phyloP scores from a whole-genome alignment of 257 asterid species.

The Gynochthodes officinalis region DNA sequence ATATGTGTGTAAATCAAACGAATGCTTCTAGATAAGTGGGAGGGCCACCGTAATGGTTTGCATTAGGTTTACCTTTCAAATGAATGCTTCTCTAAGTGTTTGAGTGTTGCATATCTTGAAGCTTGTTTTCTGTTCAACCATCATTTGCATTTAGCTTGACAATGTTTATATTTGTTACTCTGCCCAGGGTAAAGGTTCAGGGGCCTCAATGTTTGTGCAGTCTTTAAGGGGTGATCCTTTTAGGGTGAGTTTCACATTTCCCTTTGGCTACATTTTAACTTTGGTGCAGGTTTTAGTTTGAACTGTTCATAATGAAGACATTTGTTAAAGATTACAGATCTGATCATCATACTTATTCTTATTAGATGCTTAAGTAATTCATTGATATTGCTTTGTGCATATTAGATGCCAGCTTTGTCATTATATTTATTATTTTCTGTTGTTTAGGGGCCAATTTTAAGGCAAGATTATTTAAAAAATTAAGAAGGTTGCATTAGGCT shows the following conservation, averaged over 20 bases:
- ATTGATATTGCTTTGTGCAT: too few relatives aligned
- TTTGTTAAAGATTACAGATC: too few relatives aligned
- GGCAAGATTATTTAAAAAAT: not conserved
- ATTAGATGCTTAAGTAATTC: not conserved
- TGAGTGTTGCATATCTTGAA: not conserved
- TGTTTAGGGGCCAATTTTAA: not conserved
- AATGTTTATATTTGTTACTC: slow-evolving; percentile 10
- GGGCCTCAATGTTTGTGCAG: slow-evolving; percentile 91
- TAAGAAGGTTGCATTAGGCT: not conserved
- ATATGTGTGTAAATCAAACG: not conserved
- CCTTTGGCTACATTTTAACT: slow-evolving; percentile 3
- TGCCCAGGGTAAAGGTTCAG: slow-evolving; percentile 80
- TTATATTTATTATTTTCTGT: not conserved
- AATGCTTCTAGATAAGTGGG: not conserved
- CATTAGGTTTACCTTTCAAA: too few relatives aligned
- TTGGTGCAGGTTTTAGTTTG: too few relatives aligned
- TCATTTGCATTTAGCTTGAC: slow-evolving; percentile 15
- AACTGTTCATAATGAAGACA: too few relatives aligned
- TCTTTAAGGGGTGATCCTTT: slow-evolving; percentile 94
- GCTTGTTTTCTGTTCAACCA: slow-evolving; percentile 3
- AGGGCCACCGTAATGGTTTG: too few relatives aligned
- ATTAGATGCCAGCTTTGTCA: not conserved
- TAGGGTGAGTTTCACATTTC: slow-evolving; percentile 48
- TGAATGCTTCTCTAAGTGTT: too few relatives aligned
- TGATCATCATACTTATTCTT: too few relatives aligned